These are phyloP conservation scores for Phaffia australis DNA, from an alignment of 768 basidiomycete species.

Conservation along the genomic window DNA sequence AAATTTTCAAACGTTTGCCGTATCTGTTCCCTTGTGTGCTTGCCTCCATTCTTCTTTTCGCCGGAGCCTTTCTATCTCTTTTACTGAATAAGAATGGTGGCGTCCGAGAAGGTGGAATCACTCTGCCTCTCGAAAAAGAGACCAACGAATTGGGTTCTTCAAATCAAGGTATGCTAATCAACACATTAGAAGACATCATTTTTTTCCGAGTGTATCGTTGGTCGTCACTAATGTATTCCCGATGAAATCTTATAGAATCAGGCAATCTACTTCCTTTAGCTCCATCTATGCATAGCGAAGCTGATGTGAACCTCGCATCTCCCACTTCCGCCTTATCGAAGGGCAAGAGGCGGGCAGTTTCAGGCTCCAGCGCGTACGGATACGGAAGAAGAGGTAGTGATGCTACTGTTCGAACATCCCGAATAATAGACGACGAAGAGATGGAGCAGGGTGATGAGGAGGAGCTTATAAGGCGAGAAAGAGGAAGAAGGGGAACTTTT, in stretches of 20 bases:
- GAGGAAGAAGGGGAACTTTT: constrained; percentile 40
- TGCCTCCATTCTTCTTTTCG: constrained; percentile 43
- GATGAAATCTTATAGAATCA: too few relatives aligned
- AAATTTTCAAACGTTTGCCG: constrained; percentile 66
- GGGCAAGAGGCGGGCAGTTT: constrained; percentile 30
- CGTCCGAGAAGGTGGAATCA: constrained; percentile 72
- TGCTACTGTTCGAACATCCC: constrained; percentile 27
- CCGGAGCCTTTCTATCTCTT: constrained; percentile 71
- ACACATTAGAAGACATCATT: too few relatives aligned
- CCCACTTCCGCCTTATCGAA: constrained; percentile 45
- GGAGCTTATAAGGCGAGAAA: constrained; percentile 44
- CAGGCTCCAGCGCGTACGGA: constrained; percentile 44
- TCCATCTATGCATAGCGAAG: background rate
- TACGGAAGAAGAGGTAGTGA: constrained; percentile 30
- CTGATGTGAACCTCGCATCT: constrained; percentile 28
- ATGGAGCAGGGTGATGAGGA: constrained; percentile 36
- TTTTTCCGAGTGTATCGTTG: constrained; percentile 26
- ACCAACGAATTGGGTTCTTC: constrained; percentile 1
- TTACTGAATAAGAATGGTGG: constrained; percentile 89
- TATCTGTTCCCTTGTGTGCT: constrained; percentile 71
- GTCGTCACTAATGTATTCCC: too few relatives aligned
- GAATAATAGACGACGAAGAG: constrained; percentile 30
- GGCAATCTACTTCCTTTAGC: background rate
- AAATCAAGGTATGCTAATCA: background rate
- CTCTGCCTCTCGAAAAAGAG: constrained; percentile 65